phyloP scores from a whole-genome alignment of 768 basidiomycete species.

The Boletus tomentosulus region DNA sequence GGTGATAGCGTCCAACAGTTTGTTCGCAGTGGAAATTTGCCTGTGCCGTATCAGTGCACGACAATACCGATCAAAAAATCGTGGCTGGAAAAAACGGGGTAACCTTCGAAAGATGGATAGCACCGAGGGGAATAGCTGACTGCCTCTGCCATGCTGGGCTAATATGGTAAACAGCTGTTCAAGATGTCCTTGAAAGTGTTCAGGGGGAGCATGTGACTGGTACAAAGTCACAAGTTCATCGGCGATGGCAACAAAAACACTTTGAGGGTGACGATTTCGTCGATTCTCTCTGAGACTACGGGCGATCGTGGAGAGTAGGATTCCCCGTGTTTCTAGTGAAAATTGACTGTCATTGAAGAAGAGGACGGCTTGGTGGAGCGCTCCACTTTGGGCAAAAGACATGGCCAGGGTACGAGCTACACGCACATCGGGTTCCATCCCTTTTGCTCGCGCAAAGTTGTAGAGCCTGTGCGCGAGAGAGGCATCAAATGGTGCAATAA shows the following conservation, averaged over 20 bases:
- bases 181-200: conserved; percentile 41
- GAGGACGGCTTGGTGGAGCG: conserved; percentile 24
- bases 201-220: conserved; percentile 27
- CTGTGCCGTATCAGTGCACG: conserved; percentile 39
- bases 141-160: conserved; percentile 37
- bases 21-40: conserved; percentile 35
- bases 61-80: conserved; percentile 36
- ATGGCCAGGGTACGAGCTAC: conserved; percentile 31
- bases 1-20: conserved; percentile 25
- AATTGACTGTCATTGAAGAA: conserved; percentile 35
- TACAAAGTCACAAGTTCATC: conserved; percentile 38
- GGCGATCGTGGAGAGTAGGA: conserved; percentile 38
- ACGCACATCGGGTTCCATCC: conserved; percentile 21
- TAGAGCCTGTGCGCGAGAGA: conserved; percentile 33
- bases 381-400: conserved; percentile 25
- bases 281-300: conserved; percentile 34
- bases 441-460: conserved; percentile 23
- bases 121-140: conserved; percentile 37
- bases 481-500: conserved; percentile 27
- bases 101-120: conserved; percentile 33
- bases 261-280: conserved; percentile 26
- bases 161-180: conserved; percentile 40
- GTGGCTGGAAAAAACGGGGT: conserved; percentile 38
- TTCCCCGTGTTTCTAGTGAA: conserved; percentile 30
- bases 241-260: conserved; percentile 32